Conservation (phyloP, 345 rosid species). For the Sisymbrium altissimum region DNA sequence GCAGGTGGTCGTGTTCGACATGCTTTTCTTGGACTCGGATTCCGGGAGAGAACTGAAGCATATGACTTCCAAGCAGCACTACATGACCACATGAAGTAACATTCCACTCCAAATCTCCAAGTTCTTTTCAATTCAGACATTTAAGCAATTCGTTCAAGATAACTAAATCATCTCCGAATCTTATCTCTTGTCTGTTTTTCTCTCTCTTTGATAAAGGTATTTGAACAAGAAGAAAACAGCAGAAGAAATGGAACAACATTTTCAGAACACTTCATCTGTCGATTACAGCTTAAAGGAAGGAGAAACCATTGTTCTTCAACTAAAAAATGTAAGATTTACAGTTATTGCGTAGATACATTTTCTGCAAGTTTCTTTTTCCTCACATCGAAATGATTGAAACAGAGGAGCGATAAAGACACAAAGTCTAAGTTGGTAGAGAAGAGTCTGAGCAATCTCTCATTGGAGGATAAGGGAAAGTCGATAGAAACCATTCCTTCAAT, state of each 20-base stretch:
- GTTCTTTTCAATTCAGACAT: not conserved
- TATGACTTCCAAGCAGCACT: slow-evolving; percentile 98
- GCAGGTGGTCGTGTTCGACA: slow-evolving; percentile 91
- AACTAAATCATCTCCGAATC: not conserved
- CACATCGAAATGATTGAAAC: slow-evolving; percentile 4
- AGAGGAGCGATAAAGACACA: slow-evolving; percentile 40
- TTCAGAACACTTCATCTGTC: slow-evolving; percentile 64
- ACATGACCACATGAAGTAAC: slow-evolving; percentile 96
- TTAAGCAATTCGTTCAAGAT: not conserved
- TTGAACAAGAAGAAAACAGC: slow-evolving; percentile 96
- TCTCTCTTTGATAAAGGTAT: slow-evolving; percentile 46
- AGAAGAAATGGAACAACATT: slow-evolving; percentile 98
- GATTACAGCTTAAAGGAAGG: slow-evolving; percentile 97
- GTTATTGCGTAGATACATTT: not conserved
- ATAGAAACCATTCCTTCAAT: slow-evolving; percentile 36
- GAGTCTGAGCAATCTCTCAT: slow-evolving; percentile 46
- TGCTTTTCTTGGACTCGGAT: slow-evolving; percentile 96
- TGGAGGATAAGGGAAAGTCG: slow-evolving; percentile 55
- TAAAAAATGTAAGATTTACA: slow-evolving; percentile 6
- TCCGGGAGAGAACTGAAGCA: slow-evolving; percentile 97
- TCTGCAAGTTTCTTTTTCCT: not conserved
- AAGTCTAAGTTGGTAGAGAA: slow-evolving; percentile 61
- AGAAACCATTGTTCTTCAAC: slow-evolving; percentile 56
- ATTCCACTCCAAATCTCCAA: not conserved
- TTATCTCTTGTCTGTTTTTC: not conserved